Conservation (phyloP, 805 yeast species). For the Helenozyma baotianmanensis region DNA sequence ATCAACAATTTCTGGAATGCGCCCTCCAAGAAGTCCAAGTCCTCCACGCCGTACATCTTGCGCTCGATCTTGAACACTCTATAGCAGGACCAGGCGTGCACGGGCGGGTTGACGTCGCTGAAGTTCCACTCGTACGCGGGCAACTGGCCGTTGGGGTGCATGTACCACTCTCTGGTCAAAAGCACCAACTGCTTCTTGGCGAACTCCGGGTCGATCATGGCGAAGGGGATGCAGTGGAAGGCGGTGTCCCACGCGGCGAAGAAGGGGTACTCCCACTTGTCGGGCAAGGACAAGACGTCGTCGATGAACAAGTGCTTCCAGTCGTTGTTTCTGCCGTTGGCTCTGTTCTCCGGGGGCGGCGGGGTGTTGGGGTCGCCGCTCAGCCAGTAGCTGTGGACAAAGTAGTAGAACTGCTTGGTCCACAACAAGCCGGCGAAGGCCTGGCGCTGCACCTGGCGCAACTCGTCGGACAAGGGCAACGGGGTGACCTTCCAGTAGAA, state of each 20-base stretch:
- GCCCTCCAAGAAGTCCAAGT: constrained; percentile 78
- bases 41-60: constrained; percentile 77
- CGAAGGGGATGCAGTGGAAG: constrained; percentile 88
- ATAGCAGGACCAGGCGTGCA: constrained; percentile 93
- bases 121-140: constrained; percentile 98
- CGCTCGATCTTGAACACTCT: constrained; percentile 84
- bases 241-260: constrained; percentile 98
- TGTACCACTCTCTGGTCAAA: constrained; percentile 90
- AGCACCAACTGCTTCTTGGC: constrained; percentile 85
- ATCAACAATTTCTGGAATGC: constrained; percentile 86
- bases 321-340: constrained; percentile 79
- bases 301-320: constrained; percentile 89
- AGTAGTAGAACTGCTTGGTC: constrained; percentile 89
- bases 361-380: constrained; percentile 76
- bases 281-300: constrained; percentile 85
- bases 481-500: constrained; percentile 89
- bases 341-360: constrained; percentile 75
- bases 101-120: constrained; percentile 94
- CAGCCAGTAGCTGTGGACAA: constrained; percentile 82
- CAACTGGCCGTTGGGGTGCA: constrained; percentile 97
- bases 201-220: constrained; percentile 89
- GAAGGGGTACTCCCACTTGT: constrained; percentile 94
- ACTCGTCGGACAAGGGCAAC: constrained; percentile 71
- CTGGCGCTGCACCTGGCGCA: constrained; percentile 83
- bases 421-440: constrained; percentile 91